Conservation (phyloP, 1,139 yeast species). For the Diutina siamensis region DNA sequence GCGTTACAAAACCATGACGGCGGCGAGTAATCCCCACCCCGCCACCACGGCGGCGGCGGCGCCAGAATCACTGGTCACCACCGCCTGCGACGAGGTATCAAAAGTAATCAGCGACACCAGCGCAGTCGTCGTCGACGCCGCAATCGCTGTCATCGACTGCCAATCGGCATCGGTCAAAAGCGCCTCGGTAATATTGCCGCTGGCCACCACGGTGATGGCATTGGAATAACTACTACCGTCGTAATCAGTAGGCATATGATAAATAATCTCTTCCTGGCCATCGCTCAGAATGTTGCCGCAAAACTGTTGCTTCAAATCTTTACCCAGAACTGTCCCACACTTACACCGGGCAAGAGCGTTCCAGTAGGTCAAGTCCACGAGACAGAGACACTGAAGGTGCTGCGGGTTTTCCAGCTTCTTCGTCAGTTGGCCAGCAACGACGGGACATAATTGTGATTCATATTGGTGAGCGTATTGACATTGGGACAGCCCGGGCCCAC, state of each 20-base stretch:
- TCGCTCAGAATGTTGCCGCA: neutral
- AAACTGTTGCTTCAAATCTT: neutral
- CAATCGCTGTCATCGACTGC: neutral
- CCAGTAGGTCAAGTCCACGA: neutral
- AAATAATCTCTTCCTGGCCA: neutral
- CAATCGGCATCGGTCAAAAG: neutral
- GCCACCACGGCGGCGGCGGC: neutral
- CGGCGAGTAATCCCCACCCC: too few relatives aligned
- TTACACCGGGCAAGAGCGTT: neutral
- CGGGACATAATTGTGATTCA: neutral
- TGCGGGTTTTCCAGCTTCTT: neutral
- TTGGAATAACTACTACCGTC: neutral
- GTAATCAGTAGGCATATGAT: constrained; percentile 3
- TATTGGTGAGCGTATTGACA: neutral
- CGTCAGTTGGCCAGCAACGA: neutral
- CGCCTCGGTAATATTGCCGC: neutral
- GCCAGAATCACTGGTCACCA: neutral
- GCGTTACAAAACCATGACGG: neutral
- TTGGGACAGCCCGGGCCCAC: constrained; percentile 2
- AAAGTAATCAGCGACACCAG: neutral
- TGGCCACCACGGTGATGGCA: neutral
- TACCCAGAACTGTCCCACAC: neutral
- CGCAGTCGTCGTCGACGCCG: neutral
- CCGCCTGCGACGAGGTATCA: neutral
- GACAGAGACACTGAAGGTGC: constrained; percentile 1